Evolutionary conservation across 176 grass and related monocot species (phyloP).

Genomic region (Phyllostachys edulis): DNA sequence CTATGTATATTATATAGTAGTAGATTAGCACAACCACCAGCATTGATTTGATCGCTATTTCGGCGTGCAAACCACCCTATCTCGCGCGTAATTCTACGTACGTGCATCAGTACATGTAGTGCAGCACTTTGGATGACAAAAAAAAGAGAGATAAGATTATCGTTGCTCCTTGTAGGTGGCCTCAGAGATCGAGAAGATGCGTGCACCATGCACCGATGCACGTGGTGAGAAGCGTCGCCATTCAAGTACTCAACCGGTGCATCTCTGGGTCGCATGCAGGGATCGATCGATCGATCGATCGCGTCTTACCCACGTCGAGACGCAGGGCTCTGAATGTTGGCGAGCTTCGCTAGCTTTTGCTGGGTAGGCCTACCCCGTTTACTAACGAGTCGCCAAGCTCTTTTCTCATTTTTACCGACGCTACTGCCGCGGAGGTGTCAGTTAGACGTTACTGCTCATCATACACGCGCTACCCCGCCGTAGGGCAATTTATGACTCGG

Average conservation of each 20-base stretch:
- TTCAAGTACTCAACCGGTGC: not conserved
- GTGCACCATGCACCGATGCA: no score
- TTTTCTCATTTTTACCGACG: not conserved
- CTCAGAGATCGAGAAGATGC: not conserved
- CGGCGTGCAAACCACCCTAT: no score
- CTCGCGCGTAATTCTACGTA: no score
- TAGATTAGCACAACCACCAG: no score
- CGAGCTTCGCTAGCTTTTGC: not conserved
- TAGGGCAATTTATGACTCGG: not conserved
- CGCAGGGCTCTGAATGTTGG: not conserved
- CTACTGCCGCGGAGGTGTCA: not conserved
- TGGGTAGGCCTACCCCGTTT: not conserved
- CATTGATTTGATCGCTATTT: no score
- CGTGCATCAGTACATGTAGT: no score
- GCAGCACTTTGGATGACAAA: no score
- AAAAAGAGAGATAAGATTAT: no score
- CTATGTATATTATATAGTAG: no score
- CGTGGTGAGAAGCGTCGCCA: not conserved
- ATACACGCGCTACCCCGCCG: not conserved
- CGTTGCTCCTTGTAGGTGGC: no score
- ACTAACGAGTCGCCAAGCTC: not conserved
- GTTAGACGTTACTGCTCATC: not conserved
- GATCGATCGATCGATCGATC: no score
- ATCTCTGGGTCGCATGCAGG: not conserved
- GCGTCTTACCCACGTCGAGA: conserved; percentile 17